Evolutionary conservation across 2,329 filamentous ascomycete genomes (phyloP).

Genomic region (Hypoxylon sp.): DNA sequence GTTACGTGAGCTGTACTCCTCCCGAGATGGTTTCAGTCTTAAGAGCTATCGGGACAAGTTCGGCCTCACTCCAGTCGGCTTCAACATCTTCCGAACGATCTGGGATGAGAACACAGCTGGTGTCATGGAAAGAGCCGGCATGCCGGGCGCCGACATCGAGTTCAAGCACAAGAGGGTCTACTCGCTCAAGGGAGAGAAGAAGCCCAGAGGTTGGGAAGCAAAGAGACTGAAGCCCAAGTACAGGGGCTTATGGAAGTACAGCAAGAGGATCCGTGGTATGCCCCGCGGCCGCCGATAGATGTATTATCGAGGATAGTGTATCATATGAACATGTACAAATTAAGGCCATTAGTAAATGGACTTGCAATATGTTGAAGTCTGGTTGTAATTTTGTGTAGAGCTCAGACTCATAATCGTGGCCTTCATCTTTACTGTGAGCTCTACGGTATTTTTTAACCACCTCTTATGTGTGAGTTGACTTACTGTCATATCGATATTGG

Average conservation of each 20-base stretch:
- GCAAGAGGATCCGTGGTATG: slow-evolving; percentile 66
- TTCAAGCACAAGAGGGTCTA: slow-evolving; percentile 85
- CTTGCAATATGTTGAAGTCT: slow-evolving; percentile 1
- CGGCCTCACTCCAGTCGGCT: slow-evolving; percentile 80
- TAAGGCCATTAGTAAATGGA: slow-evolving; percentile 35
- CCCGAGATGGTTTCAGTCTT: slow-evolving; percentile 79
- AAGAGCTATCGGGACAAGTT: slow-evolving; percentile 81
- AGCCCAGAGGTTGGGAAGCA: slow-evolving; percentile 76
- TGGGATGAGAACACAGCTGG: slow-evolving; percentile 92
- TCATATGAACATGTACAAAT: slow-evolving; percentile 46
- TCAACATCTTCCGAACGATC: slow-evolving; percentile 87
- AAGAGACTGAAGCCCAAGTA: slow-evolving; percentile 77
- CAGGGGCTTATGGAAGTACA: slow-evolving; percentile 75
- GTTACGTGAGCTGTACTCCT: slow-evolving; percentile 67
- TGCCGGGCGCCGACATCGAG: slow-evolving; percentile 85
- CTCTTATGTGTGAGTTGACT: neutral
- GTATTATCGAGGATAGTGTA: slow-evolving; percentile 38
- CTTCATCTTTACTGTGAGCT: neutral
- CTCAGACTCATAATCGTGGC: neutral
- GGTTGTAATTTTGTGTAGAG: neutral
- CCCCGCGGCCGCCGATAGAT: slow-evolving; percentile 40
- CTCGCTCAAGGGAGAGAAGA: slow-evolving; percentile 73
- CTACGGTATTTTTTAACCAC: neutral
- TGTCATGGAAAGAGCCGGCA: slow-evolving; percentile 85
- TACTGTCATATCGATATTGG: neutral